phyloP scores from a whole-genome alignment of 1,284 basidiomycete genomes.

The Austropuccinia psidii region DNA sequence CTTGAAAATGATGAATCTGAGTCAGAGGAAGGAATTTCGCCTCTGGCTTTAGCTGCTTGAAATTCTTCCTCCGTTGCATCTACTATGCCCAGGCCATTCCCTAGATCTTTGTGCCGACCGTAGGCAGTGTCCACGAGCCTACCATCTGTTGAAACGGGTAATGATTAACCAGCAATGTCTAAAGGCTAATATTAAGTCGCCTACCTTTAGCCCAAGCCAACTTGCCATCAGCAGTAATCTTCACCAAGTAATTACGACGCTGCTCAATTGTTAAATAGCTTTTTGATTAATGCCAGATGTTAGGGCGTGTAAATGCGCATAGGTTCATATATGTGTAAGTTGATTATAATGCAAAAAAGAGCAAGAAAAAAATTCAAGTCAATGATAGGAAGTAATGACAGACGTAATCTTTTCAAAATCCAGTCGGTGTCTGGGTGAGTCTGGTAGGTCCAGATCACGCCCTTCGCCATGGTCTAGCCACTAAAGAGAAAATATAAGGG shows the following conservation, averaged over 20 bases:
- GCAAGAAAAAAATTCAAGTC: no score
- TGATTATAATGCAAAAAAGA: not conserved
- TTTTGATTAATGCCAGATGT: not conserved
- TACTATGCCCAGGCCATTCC: constrained; percentile 46
- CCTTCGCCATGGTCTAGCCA: constrained; percentile 67
- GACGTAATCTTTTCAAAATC: constrained; percentile 56
- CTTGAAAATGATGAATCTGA: constrained; percentile 31
- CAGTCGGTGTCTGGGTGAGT: constrained; percentile 61
- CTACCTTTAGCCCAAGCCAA: constrained; percentile 59
- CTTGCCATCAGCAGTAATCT: constrained; percentile 58
- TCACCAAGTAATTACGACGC: constrained; percentile 63
- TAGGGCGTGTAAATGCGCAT: no score
- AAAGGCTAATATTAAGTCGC: no score
- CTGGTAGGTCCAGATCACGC: constrained; percentile 58
- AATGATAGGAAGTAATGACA: constrained; percentile 24
- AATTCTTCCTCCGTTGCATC: constrained; percentile 41
- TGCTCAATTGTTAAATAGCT: constrained; percentile 64
- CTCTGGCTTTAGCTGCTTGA: constrained; percentile 34
- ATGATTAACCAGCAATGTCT: not conserved
- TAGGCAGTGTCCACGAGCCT: constrained; percentile 52
- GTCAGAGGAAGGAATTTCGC: constrained; percentile 32
- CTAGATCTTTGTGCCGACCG: constrained; percentile 43
- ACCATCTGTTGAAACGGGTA: constrained; percentile 49
- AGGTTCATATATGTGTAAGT: not conserved
- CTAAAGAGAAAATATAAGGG: constrained; percentile 19